Evolutionary conservation across 139 green algal species (phyloP).

Genomic region (Chlamydomonas eustigma): DNA sequence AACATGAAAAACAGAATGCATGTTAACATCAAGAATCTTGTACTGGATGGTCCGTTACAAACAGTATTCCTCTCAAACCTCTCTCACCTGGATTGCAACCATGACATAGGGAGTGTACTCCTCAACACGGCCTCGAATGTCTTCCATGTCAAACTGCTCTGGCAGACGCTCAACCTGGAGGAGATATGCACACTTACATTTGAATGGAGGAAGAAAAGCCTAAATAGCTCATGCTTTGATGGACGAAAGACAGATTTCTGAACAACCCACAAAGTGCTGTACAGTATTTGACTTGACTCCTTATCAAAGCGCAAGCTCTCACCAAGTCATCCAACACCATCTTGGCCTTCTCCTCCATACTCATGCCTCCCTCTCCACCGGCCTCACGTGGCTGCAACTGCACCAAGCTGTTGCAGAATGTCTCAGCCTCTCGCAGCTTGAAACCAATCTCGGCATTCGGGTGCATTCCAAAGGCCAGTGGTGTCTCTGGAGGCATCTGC

Average conservation of each 20-base stretch:
- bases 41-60: no score
- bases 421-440: constrained; percentile 80
- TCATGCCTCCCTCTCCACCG: constrained; percentile 59
- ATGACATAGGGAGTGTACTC: constrained; percentile 83
- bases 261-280: no score
- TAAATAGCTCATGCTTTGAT: no score
- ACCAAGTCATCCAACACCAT: constrained; percentile 41
- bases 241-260: no score
- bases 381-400: constrained; percentile 68
- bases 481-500: constrained; percentile 73
- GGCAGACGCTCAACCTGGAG: constrained; percentile 7
- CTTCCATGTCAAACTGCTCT: constrained; percentile 55
- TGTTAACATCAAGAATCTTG: no score
- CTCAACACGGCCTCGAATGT: constrained; percentile 74
- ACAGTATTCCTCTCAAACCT: no score
- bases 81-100: constrained; percentile 87
- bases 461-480: constrained; percentile 82
- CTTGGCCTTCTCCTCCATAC: constrained; percentile 78
- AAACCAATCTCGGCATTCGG: constrained; percentile 91
- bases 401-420: constrained; percentile 68
- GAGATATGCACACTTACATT: no score
- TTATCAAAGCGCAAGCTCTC: no score
- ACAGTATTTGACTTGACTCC: no score
- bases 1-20: no score
- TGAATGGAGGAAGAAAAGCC: no score